These are phyloP conservation scores for Helotiales sp. DNA, from an alignment of 2,329 filamentous ascomycete species.

Conservation along the genomic window DNA sequence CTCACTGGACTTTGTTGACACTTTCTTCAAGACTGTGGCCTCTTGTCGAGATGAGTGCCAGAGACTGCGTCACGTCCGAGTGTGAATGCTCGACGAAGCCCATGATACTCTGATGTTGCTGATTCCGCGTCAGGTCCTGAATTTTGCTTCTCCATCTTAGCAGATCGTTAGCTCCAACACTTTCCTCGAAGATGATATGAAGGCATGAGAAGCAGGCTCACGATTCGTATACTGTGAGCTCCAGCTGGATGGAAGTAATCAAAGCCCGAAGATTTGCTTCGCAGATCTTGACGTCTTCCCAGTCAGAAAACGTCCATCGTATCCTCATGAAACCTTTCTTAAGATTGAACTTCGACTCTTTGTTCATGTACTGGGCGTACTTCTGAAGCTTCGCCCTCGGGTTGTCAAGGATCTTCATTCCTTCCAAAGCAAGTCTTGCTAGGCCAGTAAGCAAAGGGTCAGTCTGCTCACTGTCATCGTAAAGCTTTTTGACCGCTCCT, in stretches of 20 bases:
- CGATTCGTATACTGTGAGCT: neutral
- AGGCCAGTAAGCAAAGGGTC: neutral
- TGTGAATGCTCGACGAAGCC: neutral
- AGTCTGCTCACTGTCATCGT: neutral
- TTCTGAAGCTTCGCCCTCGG: neutral
- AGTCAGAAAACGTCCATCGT: neutral
- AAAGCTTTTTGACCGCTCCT: conserved; percentile 23
- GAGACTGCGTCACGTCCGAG: neutral
- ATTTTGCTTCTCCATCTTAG: too few relatives aligned
- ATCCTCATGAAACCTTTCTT: neutral
- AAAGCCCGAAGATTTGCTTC: neutral
- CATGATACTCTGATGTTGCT: neutral
- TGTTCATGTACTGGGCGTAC: neutral
- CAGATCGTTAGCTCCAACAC: too few relatives aligned
- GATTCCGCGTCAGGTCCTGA: neutral
- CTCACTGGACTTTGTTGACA: neutral
- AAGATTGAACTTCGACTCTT: neutral
- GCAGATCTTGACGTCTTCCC: neutral
- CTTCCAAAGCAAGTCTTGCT: neutral
- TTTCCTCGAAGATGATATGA: too few relatives aligned
- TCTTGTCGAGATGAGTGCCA: neutral
- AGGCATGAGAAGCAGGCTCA: neutral
- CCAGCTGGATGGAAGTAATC: neutral
- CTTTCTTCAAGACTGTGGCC: neutral
- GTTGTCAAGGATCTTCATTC: neutral